Evolutionary conservation across 345 rosid species (phyloP), one percentile per base, ranked within the genome.

Genomic region (Raphanus raphanistrum): DNA sequence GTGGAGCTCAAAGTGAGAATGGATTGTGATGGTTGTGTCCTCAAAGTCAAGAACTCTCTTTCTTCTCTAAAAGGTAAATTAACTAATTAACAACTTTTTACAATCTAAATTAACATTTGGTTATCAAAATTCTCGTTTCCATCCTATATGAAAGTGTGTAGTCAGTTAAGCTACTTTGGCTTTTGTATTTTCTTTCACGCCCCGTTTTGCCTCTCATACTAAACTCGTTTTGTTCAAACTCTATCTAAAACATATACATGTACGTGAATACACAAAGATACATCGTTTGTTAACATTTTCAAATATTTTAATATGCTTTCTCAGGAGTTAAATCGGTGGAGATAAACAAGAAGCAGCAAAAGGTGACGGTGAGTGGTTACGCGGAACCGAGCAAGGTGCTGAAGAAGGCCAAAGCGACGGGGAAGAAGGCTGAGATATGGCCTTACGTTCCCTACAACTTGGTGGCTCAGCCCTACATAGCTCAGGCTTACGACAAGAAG

Each of bases 11-110:
- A 95, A 86, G 90, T 95, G 63, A 88, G 91, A 74, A 95, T 95
- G 97, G 99, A 95, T 73, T 95, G 99, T 83, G 99, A 92, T 88
- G 99, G 99, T 62, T 95, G 99, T 77, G 99, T 87, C 78, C 98
- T 91, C 63, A 95, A 95, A 82, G 88, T 95, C 84, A 95, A 88
- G 84, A 92, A 92, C 8, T 81, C 94, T 59, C 86, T 95, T 11
- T 88, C 96, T 83, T 92, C 99, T 60, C 60, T 95, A 25, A 89
- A 82, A 72, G 99, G 97, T 92, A 83, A 54, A 35, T 74, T 66
- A 63, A 62, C 68, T 52, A 36, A 12, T 55, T 21, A 21, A 21
- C 21, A 21, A 21, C 21, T 21, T 21, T 41, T 29, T 28, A 8
- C 10, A 10, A 52, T 26, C 35, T 66, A 66, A 66, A 58, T 58